These are phyloP conservation scores for Hypoxylon sp. DNA, from an alignment of 2,329 filamentous ascomycete genomes.

Conservation along the genomic window DNA sequence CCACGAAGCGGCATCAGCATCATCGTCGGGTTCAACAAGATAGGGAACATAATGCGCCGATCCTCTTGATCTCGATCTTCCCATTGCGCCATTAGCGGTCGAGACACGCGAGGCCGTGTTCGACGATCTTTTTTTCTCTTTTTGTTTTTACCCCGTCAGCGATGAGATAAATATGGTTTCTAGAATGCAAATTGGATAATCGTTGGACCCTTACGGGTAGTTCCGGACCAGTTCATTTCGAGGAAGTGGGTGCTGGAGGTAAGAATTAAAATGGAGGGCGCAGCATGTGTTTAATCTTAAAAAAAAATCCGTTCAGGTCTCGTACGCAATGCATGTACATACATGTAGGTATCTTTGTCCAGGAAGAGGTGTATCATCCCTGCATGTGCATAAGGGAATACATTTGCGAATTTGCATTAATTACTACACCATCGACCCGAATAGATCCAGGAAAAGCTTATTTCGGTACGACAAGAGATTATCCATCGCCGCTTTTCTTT, in stretches of 20 bases:
- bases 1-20: constrained; percentile 26
- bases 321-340: not conserved
- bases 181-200: constrained; percentile 37
- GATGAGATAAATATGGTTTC: constrained; percentile 11
- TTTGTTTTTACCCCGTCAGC: not conserved
- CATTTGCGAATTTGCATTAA: constrained; percentile 4
- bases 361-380: constrained; percentile 24
- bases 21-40: constrained; percentile 13
- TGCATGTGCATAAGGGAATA: constrained; percentile 21
- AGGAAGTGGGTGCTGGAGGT: constrained; percentile 15
- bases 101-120: constrained; percentile 17
- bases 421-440: constrained; percentile 2
- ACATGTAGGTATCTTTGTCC: constrained; percentile 10
- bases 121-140: constrained; percentile 26
- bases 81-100: constrained; percentile 18
- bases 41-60: constrained; percentile 32
- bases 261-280: constrained; percentile 32
- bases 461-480: constrained; percentile 9
- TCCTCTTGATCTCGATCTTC: constrained; percentile 41
- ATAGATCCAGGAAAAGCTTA: constrained; percentile 37
- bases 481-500: not conserved
- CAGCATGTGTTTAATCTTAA: constrained; percentile 38
- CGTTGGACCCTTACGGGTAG: constrained; percentile 27
- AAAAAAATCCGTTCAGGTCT: constrained; percentile 4
- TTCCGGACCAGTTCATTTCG: constrained; percentile 27